phyloP scores from a whole-genome alignment of 192 early-diverging fungal species.

The Thamnidium elegans region DNA sequence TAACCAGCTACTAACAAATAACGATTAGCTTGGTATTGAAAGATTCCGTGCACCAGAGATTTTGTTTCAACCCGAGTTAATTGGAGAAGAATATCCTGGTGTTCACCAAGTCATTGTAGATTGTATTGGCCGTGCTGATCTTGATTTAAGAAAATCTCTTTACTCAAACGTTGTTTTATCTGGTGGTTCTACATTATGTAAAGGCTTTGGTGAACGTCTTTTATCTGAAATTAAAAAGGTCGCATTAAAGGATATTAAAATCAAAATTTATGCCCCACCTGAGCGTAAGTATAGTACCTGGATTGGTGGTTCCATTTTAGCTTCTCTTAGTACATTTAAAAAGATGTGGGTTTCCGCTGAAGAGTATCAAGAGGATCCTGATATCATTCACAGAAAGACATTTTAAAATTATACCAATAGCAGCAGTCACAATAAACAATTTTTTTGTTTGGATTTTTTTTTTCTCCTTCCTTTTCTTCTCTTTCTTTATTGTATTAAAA shows the following conservation, averaged over 20 bases:
- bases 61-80: conserved; percentile 90
- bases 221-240: conserved; percentile 87
- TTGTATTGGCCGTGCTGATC: conserved; percentile 89
- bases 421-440: too few relatives aligned
- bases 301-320: conserved; percentile 96
- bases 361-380: conserved; percentile 96
- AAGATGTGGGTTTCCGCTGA: conserved; percentile 99
- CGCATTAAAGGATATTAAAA: conserved; percentile 91
- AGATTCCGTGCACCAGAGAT: conserved; percentile 95
- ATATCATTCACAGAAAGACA: conserved; percentile 82
- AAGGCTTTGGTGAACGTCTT: conserved; percentile 91
- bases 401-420: conserved; percentile 43
- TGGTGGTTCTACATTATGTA: conserved; percentile 93
- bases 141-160: conserved; percentile 88
- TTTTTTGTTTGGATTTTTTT: too few relatives aligned
- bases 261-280: conserved; percentile 95
- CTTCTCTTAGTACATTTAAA: conserved; percentile 96
- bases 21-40: conserved; percentile 87
- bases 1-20: too few relatives aligned
- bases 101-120: conserved; percentile 93
- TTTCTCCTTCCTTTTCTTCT: too few relatives aligned
- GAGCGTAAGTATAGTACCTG: conserved; percentile 98
- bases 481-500: too few relatives aligned
- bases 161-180: conserved; percentile 92
- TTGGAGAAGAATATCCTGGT: conserved; percentile 90